Percentiles rank a stretch among this genome's conserved stretches.
These are phyloP conservation scores for Penicillium sp. DNA, from an alignment of 2,329 filamentous ascomycete species.

Conservation along the genomic window DNA sequence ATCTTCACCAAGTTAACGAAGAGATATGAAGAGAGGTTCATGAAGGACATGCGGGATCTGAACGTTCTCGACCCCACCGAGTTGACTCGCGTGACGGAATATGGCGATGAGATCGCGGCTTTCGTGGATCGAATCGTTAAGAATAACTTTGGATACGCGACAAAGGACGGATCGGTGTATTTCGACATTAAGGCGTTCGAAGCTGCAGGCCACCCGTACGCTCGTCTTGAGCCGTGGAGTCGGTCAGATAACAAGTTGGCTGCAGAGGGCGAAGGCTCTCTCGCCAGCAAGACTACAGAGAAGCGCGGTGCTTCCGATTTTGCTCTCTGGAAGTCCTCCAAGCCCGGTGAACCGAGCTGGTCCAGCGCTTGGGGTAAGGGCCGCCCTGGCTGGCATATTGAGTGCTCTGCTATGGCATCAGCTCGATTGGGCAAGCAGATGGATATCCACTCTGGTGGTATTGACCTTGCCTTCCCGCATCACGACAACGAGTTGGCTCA, in stretches of 20 bases:
- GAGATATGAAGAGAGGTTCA: slow-evolving; percentile 82
- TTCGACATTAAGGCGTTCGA: slow-evolving; percentile 90
- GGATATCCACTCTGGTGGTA: slow-evolving; percentile 89
- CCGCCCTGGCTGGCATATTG: slow-evolving; percentile 92
- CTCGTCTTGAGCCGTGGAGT: slow-evolving; percentile 78
- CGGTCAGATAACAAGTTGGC: slow-evolving; percentile 76
- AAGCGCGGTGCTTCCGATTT: slow-evolving; percentile 83
- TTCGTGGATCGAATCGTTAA: slow-evolving; percentile 80
- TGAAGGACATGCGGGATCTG: slow-evolving; percentile 78
- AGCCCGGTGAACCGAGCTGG: slow-evolving; percentile 89
- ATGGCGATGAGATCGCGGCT: slow-evolving; percentile 76
- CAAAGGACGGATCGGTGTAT: slow-evolving; percentile 78
- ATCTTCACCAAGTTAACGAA: slow-evolving; percentile 86
- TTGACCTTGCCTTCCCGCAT: slow-evolving; percentile 87
- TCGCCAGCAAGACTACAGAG: slow-evolving; percentile 57
- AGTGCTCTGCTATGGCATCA: slow-evolving; percentile 93
- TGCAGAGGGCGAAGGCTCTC: slow-evolving; percentile 83
- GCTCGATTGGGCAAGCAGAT: slow-evolving; percentile 79
- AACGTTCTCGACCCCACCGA: slow-evolving; percentile 81
- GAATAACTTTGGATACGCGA: slow-evolving; percentile 79
- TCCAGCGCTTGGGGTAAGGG: slow-evolving; percentile 81
- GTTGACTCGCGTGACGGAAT: slow-evolving; percentile 87
- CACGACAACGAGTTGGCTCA: slow-evolving; percentile 92
- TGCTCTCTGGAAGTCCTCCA: slow-evolving; percentile 88
- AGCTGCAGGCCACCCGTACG: slow-evolving; percentile 77